A percentile compares a stretch with the other conserved stretches of the same genome.
phyloP scores from a whole-genome alignment of 768 basidiomycete genomes.

The Boletus bicolor region DNA sequence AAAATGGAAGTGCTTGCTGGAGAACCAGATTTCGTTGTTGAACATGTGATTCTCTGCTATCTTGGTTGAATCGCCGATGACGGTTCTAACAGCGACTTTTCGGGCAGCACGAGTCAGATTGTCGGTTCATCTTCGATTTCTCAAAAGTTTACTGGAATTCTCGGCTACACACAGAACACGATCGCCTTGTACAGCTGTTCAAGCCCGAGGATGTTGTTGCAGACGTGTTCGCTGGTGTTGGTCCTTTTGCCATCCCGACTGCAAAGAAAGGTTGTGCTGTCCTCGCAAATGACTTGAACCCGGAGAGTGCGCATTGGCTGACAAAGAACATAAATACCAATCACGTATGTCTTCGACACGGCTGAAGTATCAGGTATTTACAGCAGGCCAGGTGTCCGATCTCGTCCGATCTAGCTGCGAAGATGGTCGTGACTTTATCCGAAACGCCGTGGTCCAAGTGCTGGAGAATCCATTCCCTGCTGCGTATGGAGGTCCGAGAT shows the following conservation, averaged over 20 bases:
- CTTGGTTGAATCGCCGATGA: not conserved
- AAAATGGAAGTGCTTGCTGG: slow-evolving; percentile 97
- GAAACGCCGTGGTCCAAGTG: slow-evolving; percentile 46
- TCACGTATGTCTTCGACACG: slow-evolving; percentile 47
- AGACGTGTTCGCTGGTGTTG: slow-evolving; percentile 96
- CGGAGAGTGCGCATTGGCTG: slow-evolving; percentile 78
- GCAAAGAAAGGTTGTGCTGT: slow-evolving; percentile 90
- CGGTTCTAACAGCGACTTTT: not conserved
- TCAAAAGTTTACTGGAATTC: slow-evolving; percentile 98
- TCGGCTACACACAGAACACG: slow-evolving; percentile 87
- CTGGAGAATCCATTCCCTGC: slow-evolving; percentile 68
- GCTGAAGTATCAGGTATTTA: slow-evolving; percentile 1
- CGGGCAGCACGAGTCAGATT: slow-evolving; percentile 75
- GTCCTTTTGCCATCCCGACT: slow-evolving; percentile 92
- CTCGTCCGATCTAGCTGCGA: slow-evolving; percentile 71
- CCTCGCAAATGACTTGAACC: slow-evolving; percentile 93
- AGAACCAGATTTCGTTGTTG: slow-evolving; percentile 79
- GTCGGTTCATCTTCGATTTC: slow-evolving; percentile 91
- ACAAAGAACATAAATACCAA: slow-evolving; percentile 70
- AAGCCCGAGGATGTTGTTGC: slow-evolving; percentile 74
- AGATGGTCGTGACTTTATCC: slow-evolving; percentile 89
- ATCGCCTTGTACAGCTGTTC: slow-evolving; percentile 75
- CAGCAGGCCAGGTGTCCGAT: slow-evolving; percentile 49
- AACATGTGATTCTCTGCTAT: slow-evolving; percentile 59
- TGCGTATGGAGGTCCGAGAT: slow-evolving; percentile 45